These are phyloP conservation scores for Serendipita sp. DNA, from an alignment of 768 basidiomycete species.

Conservation along the genomic window DNA sequence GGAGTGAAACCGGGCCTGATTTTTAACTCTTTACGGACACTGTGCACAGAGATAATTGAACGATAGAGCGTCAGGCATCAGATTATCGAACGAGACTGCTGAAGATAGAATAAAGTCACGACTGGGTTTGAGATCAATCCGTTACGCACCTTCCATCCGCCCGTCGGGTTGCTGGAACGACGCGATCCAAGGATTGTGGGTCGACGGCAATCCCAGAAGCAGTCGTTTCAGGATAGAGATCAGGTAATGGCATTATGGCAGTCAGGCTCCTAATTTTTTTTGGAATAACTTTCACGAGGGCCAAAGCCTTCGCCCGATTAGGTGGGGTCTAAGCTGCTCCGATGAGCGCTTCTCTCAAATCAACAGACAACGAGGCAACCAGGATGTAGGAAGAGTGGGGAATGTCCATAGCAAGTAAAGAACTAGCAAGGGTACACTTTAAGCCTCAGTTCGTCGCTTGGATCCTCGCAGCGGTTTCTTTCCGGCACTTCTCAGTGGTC, in stretches of 20 bases:
- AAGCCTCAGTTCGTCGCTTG: no score
- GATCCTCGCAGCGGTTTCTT: no score
- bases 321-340: neutral
- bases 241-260: constrained; percentile 50
- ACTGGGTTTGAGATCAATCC: neutral
- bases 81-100: constrained; percentile 6
- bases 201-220: constrained; percentile 69
- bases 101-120: constrained; percentile 9
- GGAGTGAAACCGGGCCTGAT: constrained; percentile 88
- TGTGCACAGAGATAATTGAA: constrained; percentile 17
- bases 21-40: constrained; percentile 73
- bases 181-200: constrained; percentile 70
- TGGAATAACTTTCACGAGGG: neutral
- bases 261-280: neutral
- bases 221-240: constrained; percentile 52
- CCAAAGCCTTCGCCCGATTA: neutral
- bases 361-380: no score
- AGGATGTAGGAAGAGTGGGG: no score
- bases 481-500: no score
- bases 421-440: no score
- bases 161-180: constrained; percentile 70
- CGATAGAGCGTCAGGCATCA: neutral
- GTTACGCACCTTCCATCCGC: constrained; percentile 68
- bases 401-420: no score
- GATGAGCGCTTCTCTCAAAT: no score